These are phyloP conservation scores for Chaetomium fimeti DNA, from an alignment of 495 filamentous ascomycete genomes.

Conservation along the genomic window DNA sequence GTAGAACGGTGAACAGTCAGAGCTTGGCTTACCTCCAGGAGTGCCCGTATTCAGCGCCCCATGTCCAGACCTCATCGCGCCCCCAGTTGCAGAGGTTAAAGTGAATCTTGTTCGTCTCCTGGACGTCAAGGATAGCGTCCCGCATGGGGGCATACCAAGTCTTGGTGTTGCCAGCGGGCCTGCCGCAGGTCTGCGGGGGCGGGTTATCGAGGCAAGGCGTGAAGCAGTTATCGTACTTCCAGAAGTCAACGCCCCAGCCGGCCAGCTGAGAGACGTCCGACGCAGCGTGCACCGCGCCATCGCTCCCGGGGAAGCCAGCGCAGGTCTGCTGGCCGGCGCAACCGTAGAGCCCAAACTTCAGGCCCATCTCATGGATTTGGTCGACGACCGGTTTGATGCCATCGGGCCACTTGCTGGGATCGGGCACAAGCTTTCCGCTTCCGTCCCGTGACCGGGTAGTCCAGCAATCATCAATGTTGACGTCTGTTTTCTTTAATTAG, in stretches of 20 bases:
- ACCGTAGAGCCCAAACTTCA: constrained; percentile 67
- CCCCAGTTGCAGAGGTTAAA: constrained; percentile 71
- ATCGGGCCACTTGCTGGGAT: constrained; percentile 58
- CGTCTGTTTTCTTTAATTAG: constrained; percentile 33
- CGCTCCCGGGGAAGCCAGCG: constrained; percentile 59
- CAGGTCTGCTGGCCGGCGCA: constrained; percentile 64
- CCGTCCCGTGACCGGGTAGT: constrained; percentile 51
- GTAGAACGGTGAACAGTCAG: background rate
- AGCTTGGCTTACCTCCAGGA: constrained; percentile 43
- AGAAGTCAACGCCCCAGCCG: constrained; percentile 64
- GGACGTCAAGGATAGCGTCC: constrained; percentile 55
- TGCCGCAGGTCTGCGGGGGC: constrained; percentile 47
- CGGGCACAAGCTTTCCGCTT: constrained; percentile 53
- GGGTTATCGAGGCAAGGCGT: constrained; percentile 24
- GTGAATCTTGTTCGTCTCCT: constrained; percentile 52
- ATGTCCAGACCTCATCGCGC: constrained; percentile 33
- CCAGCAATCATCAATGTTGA: constrained; percentile 69
- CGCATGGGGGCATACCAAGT: constrained; percentile 58
- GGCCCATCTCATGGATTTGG: constrained; percentile 57
- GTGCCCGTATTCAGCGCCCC: constrained; percentile 57
- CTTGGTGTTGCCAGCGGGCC: constrained; percentile 51
- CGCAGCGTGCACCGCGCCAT: constrained; percentile 54
- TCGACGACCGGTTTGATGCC: constrained; percentile 60
- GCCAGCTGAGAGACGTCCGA: constrained; percentile 62
- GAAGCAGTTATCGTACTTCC: constrained; percentile 73